phyloP scores from a whole-genome alignment of 495 filamentous ascomycete genomes.

The Aspergillus wentii region DNA sequence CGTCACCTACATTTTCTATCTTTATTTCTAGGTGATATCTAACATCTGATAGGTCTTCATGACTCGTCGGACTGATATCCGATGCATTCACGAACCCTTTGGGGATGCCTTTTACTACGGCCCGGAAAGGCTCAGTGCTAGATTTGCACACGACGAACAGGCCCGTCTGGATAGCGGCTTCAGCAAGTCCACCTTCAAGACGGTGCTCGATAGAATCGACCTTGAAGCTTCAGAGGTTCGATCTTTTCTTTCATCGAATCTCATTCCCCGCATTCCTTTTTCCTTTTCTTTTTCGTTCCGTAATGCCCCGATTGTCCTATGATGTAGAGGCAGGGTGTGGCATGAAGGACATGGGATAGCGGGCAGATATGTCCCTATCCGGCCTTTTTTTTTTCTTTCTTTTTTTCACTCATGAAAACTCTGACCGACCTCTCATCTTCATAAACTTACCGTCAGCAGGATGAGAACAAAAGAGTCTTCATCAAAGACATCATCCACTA shows the following conservation, averaged over 20 bases:
- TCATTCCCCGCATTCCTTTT: conserved; percentile 13
- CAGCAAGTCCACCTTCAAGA: conserved; percentile 66
- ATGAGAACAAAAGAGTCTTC: conserved; percentile 79
- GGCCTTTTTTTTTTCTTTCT: conserved; percentile 3
- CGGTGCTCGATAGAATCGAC: conserved; percentile 68
- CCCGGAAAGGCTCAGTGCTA: conserved; percentile 72
- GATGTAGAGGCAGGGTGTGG: no score
- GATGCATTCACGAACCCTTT: conserved; percentile 90
- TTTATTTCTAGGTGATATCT: conserved; percentile 3
- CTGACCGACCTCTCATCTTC: neutral
- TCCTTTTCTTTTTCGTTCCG: conserved; percentile 6
- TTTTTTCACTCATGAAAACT: neutral
- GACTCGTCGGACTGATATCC: conserved; percentile 74
- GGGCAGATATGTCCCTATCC: no score
- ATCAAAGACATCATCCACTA: conserved; percentile 98
- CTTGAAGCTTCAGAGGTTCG: conserved; percentile 61
- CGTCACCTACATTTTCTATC: neutral
- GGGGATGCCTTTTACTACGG: conserved; percentile 96
- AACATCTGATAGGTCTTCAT: conserved; percentile 72
- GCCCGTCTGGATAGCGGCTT: conserved; percentile 70
- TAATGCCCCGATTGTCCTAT: neutral
- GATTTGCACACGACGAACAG: conserved; percentile 71
- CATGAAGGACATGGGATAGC: no score
- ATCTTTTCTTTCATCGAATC: conserved; percentile 31
- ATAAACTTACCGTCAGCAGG: conserved; percentile 36